These are phyloP conservation scores for Vigna mungo DNA, from an alignment of 306 rosid genomes.

Conservation along the genomic window DNA sequence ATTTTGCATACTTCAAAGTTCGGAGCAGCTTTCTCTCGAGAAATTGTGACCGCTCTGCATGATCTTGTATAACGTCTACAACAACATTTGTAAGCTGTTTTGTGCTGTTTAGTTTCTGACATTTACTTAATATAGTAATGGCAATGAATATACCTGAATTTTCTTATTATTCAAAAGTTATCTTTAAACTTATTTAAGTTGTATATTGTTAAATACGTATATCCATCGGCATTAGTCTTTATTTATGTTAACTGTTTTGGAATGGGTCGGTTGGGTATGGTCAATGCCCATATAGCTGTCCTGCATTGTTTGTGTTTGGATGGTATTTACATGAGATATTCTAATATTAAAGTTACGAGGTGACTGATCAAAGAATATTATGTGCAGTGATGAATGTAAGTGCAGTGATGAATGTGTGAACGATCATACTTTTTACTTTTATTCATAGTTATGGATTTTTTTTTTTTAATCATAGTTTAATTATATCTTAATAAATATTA, in stretches of 20 bases:
- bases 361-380: too few species aligned
- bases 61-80: not conserved
- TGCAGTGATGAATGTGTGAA: too few species aligned
- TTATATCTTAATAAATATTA: too few species aligned
- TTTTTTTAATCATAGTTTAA: too few species aligned
- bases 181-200: not conserved
- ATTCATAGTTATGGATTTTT: too few species aligned
- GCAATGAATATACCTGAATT: not conserved
- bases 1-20: not conserved
- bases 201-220: not conserved
- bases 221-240: not conserved
- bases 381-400: too few species aligned
- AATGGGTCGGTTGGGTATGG: too few species aligned
- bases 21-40: not conserved
- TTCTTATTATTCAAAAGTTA: not conserved
- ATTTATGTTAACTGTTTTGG: not conserved
- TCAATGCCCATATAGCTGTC: too few species aligned
- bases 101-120: slow-evolving; percentile 4
- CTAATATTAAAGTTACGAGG: too few species aligned
- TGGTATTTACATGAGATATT: too few species aligned
- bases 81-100: not conserved
- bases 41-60: not conserved
- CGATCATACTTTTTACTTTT: too few species aligned
- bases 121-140: not conserved
- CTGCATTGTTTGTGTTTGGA: too few species aligned